Evolutionary conservation across 495 filamentous ascomycete species (phyloP), one percentile per base, ranked within the genome.

Genomic region (Cryomyces minteri): DNA sequence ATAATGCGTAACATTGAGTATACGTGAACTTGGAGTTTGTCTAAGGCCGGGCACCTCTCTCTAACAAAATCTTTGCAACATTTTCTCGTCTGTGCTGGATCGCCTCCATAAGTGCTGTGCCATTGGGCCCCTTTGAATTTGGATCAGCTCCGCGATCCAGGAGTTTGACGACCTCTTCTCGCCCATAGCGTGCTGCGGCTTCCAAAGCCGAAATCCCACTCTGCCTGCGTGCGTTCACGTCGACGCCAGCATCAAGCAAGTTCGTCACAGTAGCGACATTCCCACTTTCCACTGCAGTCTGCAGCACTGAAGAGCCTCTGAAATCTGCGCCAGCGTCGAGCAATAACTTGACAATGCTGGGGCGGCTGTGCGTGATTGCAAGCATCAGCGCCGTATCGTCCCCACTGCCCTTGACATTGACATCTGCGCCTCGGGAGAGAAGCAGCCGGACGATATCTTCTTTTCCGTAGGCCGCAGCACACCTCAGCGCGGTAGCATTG

Each of bases 291-390:
- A 12, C 34, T 7, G 34, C 34, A 7, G 12, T 37, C 34, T 7
- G 7, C 34, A 37, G 34, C 34, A 49, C 33, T n/a, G n/a, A n/a
- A n/a, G n/a, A n/a, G n/a, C n/a, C n/a, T n/a, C n/a, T n/a, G n/a
- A n/a, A n/a, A 30, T 51, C 34, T 3, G 46, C 49, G 32, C 49
- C 47, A 1, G 32, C 5, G 25, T 41, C 34, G 14, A 51, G 12
- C 39, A 49, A 44, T 18, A 44, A 7, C 32, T 31, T 6, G 6
- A 45, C 39, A n/a, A 6, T 39, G 12, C 12, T 12, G 7, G 34
- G 7, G 12, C 34, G 34, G 7, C 12, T 12, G 7, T 37, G 7
- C 7, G 7, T 12, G 34, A 37, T 37, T 7, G 34, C 34, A 7
- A 12, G 7, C 34, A 7, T 7, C 34, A 37, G 12, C 12, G 34